Base-by-base conservation (phyloP, 768 basidiomycete species). In the Exsudoporus frostii region DNA sequence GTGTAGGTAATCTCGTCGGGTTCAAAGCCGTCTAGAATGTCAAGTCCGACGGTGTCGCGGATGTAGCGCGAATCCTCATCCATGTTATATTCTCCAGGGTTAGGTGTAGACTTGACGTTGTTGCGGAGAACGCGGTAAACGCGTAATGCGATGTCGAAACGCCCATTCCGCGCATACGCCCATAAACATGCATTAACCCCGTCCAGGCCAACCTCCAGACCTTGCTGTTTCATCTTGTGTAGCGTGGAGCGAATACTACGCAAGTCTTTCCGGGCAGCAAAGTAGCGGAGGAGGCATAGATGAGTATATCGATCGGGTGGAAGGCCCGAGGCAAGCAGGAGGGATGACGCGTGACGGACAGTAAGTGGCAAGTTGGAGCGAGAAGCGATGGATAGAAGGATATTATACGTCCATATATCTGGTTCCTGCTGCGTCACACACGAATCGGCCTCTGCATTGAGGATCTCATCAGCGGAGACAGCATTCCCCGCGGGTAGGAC, bases 1-100 rank as follows among this genome's bases (percentile, higher is more conserved):
- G 81, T 82, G 66, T 85, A 94, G 14, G 88, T 92, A 51, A 83
- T 69, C 19, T 74, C 71, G 65, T 90, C 79, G 8, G 91, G 88
- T 39, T 71, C 67, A 34, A 86, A 57, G 11, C 71, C 61, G 15
- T 58, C 55, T 4, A 71, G 68, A 7, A 85, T 67, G 43, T 69
- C 61, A 54, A 90, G 74, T 42, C 71, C 71, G 53, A 85, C 66
- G 9, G 53, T 72, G 33, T 79, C 64, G 15, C 60, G 55, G 13
- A 88, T 74, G 52, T 72, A 66, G 19, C 64, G 61, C 15, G 64
- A 62, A 8, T 76, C 69, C n/a, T 64, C 63, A 10, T 71, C 57
- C 8, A 77, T 55, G 49, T 75, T 69, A n/a, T 73, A 62, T n/a
- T 68, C 65, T 6, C 63, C 73, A 8, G 57, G 49, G 40, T 71